phyloP scores from a whole-genome alignment of 2,329 filamentous ascomycete species.

The Ophiostoma tasmaniense region DNA sequence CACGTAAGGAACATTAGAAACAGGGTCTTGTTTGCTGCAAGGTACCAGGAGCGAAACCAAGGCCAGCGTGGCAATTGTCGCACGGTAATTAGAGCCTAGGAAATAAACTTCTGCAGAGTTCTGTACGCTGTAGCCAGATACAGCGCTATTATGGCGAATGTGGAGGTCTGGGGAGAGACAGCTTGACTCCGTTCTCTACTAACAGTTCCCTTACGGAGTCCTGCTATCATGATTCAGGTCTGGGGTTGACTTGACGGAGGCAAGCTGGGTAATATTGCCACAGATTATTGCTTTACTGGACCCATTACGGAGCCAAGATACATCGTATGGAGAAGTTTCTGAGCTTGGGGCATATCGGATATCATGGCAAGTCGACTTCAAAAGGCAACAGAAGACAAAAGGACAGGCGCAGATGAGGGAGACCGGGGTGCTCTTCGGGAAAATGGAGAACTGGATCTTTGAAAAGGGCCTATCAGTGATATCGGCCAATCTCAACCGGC shows the following conservation, averaged over 20 bases:
- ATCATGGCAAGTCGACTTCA: background rate
- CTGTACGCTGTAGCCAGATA: background rate
- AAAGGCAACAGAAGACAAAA: background rate
- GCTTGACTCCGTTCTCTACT: background rate
- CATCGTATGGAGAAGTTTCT: background rate
- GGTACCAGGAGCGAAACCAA: background rate
- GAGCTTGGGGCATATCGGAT: background rate
- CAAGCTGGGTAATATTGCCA: background rate
- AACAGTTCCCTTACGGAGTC: background rate
- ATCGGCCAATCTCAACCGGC: background rate
- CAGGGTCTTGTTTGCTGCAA: slow-evolving; percentile 1
- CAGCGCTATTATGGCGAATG: background rate
- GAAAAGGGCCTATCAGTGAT: background rate
- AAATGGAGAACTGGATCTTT: background rate
- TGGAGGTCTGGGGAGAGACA: background rate
- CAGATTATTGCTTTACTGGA: background rate
- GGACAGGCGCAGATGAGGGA: background rate
- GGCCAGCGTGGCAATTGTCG: background rate
- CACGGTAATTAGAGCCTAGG: background rate
- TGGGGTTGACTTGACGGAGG: background rate
- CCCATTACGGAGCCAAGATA: background rate
- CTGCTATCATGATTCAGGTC: slow-evolving; percentile 6
- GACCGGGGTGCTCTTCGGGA: background rate
- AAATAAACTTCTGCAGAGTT: background rate
- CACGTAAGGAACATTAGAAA: background rate